These are phyloP conservation scores for Tremella fuciformis DNA, from an alignment of 768 basidiomycete genomes.

Conservation along the genomic window DNA sequence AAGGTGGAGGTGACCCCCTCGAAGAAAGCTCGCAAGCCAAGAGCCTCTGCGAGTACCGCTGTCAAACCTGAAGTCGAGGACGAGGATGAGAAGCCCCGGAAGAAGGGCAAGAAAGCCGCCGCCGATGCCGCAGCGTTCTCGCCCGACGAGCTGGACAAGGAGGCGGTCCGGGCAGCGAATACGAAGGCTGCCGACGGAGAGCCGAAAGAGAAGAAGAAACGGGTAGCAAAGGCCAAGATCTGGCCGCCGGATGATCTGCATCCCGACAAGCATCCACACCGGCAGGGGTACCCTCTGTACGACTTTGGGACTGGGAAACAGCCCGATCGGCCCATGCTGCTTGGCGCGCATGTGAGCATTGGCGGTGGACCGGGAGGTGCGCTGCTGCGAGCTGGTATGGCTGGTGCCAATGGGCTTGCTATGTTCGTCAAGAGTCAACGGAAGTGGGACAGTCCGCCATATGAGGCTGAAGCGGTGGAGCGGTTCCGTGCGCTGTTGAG, in stretches of 20 bases:
- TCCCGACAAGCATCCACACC: constrained; percentile 30
- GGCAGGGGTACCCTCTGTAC: constrained; percentile 37
- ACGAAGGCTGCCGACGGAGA: background rate
- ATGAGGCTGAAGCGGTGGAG: constrained; percentile 59
- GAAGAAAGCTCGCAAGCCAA: background rate
- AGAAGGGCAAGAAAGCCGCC: constrained; percentile 3
- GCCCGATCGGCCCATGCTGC: constrained; percentile 24
- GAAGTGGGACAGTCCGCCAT: constrained; percentile 69
- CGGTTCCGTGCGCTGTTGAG: constrained; percentile 64
- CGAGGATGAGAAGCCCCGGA: constrained; percentile 6
- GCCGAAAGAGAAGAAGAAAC: constrained; percentile 24
- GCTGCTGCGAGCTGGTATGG: constrained; percentile 65
- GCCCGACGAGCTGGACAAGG: no score
- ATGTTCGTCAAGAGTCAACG: constrained; percentile 81
- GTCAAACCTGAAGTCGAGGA: background rate
- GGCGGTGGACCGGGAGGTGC: constrained; percentile 76
- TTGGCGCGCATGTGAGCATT: constrained; percentile 81
- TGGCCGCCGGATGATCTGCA: constrained; percentile 42
- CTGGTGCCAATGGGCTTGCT: constrained; percentile 78
- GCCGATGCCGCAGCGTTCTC: constrained; percentile 6
- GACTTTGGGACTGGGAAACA: constrained; percentile 6
- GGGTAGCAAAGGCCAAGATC: constrained; percentile 26
- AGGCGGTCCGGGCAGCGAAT: no score
- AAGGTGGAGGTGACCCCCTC: background rate
- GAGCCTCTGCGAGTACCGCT: constrained; percentile 9